Conservation (phyloP, 2,329 filamentous ascomycete genomes). For the Anthostomella pinea region DNA sequence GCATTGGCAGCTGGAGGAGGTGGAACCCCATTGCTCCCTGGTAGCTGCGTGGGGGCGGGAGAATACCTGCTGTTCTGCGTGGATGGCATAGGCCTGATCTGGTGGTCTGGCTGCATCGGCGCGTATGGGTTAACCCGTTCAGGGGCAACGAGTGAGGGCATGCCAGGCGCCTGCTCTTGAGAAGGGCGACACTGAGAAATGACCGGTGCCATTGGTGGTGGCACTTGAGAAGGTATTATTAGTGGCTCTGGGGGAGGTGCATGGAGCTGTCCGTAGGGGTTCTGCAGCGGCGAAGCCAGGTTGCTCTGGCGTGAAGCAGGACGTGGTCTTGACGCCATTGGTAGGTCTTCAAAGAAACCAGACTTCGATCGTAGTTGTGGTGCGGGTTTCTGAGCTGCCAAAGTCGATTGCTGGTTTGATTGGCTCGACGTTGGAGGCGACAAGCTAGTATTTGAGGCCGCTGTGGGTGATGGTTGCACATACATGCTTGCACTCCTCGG, state of each 20-base stretch:
- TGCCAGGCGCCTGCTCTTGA: conserved; percentile 24
- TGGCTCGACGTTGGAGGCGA: conserved; percentile 39
- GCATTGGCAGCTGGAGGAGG: conserved; percentile 38
- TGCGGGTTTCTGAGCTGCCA: conserved; percentile 33
- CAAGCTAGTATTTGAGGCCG: conserved; percentile 23
- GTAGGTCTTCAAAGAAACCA: conserved; percentile 78
- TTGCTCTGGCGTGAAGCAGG: conserved; percentile 55
- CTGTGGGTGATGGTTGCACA: conserved; percentile 25
- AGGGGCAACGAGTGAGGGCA: conserved; percentile 50
- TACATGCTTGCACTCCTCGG: conserved; percentile 63
- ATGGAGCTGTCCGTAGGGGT: conserved; percentile 34
- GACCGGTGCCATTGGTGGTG: conserved; percentile 13
- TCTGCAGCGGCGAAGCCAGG: conserved; percentile 42
- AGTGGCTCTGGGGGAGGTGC: conserved; percentile 29
- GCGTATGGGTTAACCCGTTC: conserved; percentile 54
- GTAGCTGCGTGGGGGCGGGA: conserved; percentile 47
- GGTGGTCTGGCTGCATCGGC: conserved; percentile 37
- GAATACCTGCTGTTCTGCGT: conserved; percentile 54
- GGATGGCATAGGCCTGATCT: conserved; percentile 32
- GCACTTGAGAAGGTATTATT: conserved; percentile 20
- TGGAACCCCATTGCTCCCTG: conserved; percentile 38
- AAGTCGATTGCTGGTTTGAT: conserved; percentile 30
- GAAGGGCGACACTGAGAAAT: conserved; percentile 19
- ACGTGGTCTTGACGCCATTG: conserved; percentile 59
- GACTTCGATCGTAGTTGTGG: conserved; percentile 39